Conservation (phyloP, 805 yeast species). For the Komagataella mondaviorum region DNA sequence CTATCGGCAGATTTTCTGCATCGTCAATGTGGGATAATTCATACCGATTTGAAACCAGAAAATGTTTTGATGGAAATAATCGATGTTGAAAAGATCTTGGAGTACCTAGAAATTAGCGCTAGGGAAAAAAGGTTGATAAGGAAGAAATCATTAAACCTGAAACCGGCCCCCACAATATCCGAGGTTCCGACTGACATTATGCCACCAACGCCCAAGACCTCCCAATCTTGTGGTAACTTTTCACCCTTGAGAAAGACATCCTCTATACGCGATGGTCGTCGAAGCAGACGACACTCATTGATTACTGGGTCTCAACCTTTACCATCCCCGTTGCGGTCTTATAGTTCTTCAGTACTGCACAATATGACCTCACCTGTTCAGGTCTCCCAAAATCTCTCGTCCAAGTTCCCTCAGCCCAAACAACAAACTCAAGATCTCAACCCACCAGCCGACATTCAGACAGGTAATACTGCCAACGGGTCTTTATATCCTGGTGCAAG, state of each 20-base stretch:
- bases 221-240: neutral
- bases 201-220: neutral
- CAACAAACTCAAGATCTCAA: neutral
- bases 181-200: neutral
- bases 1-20: slow-evolving; percentile 46
- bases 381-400: neutral
- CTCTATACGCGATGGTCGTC: slow-evolving; percentile 17
- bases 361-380: neutral
- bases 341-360: slow-evolving; percentile 14
- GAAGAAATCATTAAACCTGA: slow-evolving; percentile 1
- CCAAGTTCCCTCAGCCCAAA: neutral
- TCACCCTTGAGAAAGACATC: neutral
- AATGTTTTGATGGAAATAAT: slow-evolving; percentile 43
- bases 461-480: neutral
- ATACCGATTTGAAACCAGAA: slow-evolving; percentile 70
- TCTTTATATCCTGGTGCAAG: neutral
- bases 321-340: slow-evolving; percentile 72
- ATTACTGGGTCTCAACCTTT: slow-evolving; percentile 89
- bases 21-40: slow-evolving; percentile 51
- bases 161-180: neutral
- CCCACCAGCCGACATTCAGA: neutral
- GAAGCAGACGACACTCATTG: slow-evolving; percentile 59
- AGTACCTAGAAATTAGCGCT: slow-evolving; percentile 25
- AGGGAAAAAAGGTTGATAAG: slow-evolving; percentile 14
- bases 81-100: slow-evolving; percentile 37